These are phyloP conservation scores for Ormosia semicastrata DNA, from an alignment of 306 rosid species.

Conservation along the genomic window DNA sequence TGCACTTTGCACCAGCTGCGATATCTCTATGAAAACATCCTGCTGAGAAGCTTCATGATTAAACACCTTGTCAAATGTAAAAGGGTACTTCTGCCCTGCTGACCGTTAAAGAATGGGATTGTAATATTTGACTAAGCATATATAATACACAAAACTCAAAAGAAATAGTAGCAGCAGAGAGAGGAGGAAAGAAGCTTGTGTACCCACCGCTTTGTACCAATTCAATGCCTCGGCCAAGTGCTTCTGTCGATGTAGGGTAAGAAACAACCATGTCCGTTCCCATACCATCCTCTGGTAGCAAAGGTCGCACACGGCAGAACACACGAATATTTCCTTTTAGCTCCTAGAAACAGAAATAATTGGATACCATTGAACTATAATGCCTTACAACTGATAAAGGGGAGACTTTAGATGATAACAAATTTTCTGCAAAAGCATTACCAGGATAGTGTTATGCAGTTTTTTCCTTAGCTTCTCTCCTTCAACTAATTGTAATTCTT, in stretches of 20 bases:
- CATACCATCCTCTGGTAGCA: constrained; percentile 77
- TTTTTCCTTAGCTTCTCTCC: constrained; percentile 82
- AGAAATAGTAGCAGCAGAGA: neutral
- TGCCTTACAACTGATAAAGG: neutral
- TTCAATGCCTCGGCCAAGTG: constrained; percentile 80
- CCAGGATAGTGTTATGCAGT: constrained; percentile 87
- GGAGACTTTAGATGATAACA: neutral
- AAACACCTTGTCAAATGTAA: constrained; percentile 95
- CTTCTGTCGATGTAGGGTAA: constrained; percentile 80
- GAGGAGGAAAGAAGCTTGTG: neutral
- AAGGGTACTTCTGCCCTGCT: constrained; percentile 78
- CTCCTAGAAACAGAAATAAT: constrained; percentile 52
- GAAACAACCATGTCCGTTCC: constrained; percentile 64
- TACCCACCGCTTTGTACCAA: constrained; percentile 71
- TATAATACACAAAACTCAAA: neutral
- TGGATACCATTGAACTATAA: neutral
- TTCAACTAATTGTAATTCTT: constrained; percentile 65
- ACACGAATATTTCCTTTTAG: constrained; percentile 95
- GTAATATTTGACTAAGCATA: neutral
- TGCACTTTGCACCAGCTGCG: constrained; percentile 95
- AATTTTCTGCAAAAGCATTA: constrained; percentile 17
- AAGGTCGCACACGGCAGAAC: constrained; percentile 90
- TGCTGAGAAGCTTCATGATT: constrained; percentile 77
- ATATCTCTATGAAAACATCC: constrained; percentile 83
- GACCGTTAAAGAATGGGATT: constrained; percentile 18